Percentiles rank a stretch among this genome's conserved stretches.
Evolutionary conservation across 805 yeast genomes (phyloP).

Genomic region (Scheffersomyces amazonensis): DNA sequence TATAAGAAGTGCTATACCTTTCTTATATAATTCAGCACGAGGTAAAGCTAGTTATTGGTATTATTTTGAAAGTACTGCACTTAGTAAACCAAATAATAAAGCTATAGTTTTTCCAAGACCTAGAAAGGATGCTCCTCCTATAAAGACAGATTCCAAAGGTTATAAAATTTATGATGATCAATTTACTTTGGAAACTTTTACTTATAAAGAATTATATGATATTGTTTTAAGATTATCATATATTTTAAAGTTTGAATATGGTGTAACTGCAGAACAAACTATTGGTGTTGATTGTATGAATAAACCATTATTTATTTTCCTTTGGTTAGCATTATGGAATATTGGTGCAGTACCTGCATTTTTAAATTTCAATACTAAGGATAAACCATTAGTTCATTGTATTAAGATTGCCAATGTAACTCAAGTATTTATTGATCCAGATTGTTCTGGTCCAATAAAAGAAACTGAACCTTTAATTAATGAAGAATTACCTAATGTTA

Average conservation of each 20-base stretch:
- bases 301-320: slow-evolving; percentile 73
- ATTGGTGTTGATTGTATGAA: slow-evolving; percentile 78
- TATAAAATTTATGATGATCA: slow-evolving; percentile 47
- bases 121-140: slow-evolving; percentile 21
- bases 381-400: slow-evolving; percentile 77
- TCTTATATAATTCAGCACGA: slow-evolving; percentile 30
- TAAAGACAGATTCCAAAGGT: slow-evolving; percentile 27
- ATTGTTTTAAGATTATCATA: slow-evolving; percentile 64
- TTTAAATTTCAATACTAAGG: slow-evolving; percentile 74
- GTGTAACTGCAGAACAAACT: slow-evolving; percentile 62
- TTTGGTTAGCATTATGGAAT: slow-evolving; percentile 89
- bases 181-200: slow-evolving; percentile 59
- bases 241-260: slow-evolving; percentile 60
- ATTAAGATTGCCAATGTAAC: slow-evolving; percentile 62
- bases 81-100: slow-evolving; percentile 43
- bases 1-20: slow-evolving; percentile 38
- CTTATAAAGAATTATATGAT: slow-evolving; percentile 68
- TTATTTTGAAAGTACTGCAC: slow-evolving; percentile 56
- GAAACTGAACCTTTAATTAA: slow-evolving; percentile 44
- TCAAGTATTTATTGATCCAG: slow-evolving; percentile 74
- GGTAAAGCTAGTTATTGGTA: slow-evolving; percentile 67
- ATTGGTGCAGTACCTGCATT: slow-evolving; percentile 89
- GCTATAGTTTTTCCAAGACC: slow-evolving; percentile 69
- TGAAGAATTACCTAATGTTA: slow-evolving; percentile 32
- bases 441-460: slow-evolving; percentile 50